Evolutionary conservation across 768 basidiomycete species (phyloP), one percentile per base, ranked within the genome.

Genomic region (Hericium rajendrae): DNA sequence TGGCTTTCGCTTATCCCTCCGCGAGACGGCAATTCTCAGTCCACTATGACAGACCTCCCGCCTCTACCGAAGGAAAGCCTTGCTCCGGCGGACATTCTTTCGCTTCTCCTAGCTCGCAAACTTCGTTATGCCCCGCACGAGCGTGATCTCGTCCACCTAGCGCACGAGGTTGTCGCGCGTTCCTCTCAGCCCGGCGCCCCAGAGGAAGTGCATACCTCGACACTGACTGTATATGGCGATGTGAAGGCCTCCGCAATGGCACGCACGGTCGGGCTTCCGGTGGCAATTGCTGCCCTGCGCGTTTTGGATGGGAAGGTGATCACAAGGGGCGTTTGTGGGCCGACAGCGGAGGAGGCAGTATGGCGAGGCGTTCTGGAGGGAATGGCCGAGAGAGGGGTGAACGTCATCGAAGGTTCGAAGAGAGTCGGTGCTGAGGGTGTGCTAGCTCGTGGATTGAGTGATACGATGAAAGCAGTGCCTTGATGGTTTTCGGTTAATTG

Each of bases 211-310:
- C 79, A 92, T 61, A 84, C 82, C 11, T 88, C 89, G 8, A 78
- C 80, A 22, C 68, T 93, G 13, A 73, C 85, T 22, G 71, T 78
- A 37, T 86, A 86, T 62, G 92, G 85, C 1, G 78, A 74, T 18
- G 60, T 72, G 6, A 67, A 65, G 1, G 79, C 78, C 2, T 87
- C 88, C 0, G 94, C 94, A 4, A 97, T 97, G 94, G 82, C 91
- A n/a, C 76, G 84, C 32, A 91, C 88, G 2, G 94, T 97, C 16
- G 93, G 93, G 4, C 70, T 94, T 48, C 94, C 94, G 0, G 82
- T 94, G 6, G 94, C 89, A 1, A 81, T 93, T 64, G 91, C 91
- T 1, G 83, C 91, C 1, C 67, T 88, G 62, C 74, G 76, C 38
- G 76, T 93, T 5, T 69, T 89, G 40, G 86, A 91, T 66, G 88